Conservation (phyloP, 129 eudicot species). For the Flaveria trinervia region DNA sequence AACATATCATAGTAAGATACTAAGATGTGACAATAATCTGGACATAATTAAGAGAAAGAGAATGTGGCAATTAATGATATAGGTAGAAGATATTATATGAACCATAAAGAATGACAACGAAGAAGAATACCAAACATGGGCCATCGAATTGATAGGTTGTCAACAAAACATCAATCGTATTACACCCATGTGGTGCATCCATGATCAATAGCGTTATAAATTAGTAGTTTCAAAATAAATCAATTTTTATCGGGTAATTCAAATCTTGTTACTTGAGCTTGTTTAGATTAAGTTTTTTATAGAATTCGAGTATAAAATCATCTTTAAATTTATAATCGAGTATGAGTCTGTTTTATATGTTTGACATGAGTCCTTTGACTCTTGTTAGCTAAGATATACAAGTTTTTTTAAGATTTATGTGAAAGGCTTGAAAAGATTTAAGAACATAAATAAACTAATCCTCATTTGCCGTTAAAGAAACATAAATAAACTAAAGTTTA, state of each 20-base stretch:
- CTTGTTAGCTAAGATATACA: background rate
- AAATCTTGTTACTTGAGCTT: background rate
- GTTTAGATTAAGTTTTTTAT: background rate
- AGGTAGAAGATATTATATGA: slow-evolving; percentile 31
- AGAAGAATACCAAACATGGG: slow-evolving; percentile 29
- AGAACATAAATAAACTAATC: background rate
- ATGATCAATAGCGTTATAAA: background rate
- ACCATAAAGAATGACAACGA: slow-evolving; percentile 37
- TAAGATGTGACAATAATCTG: slow-evolving; percentile 22
- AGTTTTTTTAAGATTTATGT: background rate
- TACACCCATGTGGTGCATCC: slow-evolving; percentile 37
- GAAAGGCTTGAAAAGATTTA: background rate
- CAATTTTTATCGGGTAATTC: background rate
- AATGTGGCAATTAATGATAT: slow-evolving; percentile 34
- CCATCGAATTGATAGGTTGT: slow-evolving; percentile 38
- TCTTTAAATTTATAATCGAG: background rate
- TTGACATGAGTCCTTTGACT: background rate
- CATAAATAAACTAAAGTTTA: too few species aligned
- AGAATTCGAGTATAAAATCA: background rate
- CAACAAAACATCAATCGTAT: slow-evolving; percentile 34
- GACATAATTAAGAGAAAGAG: slow-evolving; percentile 6
- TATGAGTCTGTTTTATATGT: background rate
- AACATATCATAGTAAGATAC: background rate
- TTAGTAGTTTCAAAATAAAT: background rate
- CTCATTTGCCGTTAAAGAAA: too few species aligned